Evolutionary conservation across 345 rosid genomes (phyloP), one percentile per base, ranked within the genome.

Genomic region (Salix viminalis): DNA sequence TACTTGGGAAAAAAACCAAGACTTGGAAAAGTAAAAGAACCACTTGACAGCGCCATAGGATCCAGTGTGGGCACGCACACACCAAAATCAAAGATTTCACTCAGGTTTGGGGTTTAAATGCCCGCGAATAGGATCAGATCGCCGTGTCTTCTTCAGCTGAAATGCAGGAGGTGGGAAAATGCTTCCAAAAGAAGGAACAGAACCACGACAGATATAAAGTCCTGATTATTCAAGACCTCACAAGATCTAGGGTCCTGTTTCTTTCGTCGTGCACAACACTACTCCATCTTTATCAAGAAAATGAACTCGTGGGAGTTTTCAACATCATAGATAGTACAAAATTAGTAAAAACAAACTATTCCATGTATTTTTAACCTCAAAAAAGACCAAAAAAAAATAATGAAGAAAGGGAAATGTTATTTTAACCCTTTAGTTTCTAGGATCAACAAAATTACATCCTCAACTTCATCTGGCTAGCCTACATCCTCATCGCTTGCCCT

Each of bases 371-470:
- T 60, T 61, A 71, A 66, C 50, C 70, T 67, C 71, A 71, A 36
- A 79, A 79, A 11, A 79, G 75, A 69, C 24, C 60, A 34, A 75
- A 79, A 21, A 21, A 79, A 72, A 76, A 19, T 69, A 76, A 70
- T 15, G 80, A 79, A 75, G 70, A n/a, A 56, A 50, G 81, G 70
- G 70, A 75, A 32, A 15, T 30, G 37, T 62, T 44, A 36, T 41
- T 41, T 41, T 10, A 64, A n/a, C 75, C 83, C 68, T 44, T 69
- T 16, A 23, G 23, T 76, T 78, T 69, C 83, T 72, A 24, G 76
- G 74, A 72, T 44, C 56, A 73, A 46, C 76, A 85, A 81, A 83
- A 79, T 85, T 83, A 87, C 85, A 75, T 54, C 46, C 62, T 67
- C 54, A 68, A 73, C 46, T 36, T 70, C 61, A 46, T 46, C 79